Evolutionary conservation across 768 basidiomycete genomes (phyloP).

Genomic region (Gyrodon lividus): DNA sequence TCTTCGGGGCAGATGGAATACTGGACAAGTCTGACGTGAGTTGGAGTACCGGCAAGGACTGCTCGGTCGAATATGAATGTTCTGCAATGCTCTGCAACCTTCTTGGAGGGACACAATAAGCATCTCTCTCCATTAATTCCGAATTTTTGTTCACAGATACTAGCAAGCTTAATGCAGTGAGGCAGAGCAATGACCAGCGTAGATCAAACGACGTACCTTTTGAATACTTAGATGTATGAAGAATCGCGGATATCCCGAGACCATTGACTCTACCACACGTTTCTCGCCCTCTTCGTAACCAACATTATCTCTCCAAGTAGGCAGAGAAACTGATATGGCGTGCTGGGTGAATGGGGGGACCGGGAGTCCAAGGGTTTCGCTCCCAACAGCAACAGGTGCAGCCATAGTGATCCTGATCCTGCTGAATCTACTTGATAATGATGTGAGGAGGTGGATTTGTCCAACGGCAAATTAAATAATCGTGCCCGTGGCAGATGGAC

Average conservation of each 20-base stretch:
- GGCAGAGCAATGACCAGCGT: background rate
- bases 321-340: slow-evolving; percentile 93
- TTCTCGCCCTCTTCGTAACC: slow-evolving; percentile 89
- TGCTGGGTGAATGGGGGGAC: slow-evolving; percentile 75
- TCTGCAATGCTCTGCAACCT: slow-evolving; percentile 72
- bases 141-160: slow-evolving; percentile 76
- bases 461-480: too few relatives aligned
- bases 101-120: slow-evolving; percentile 76
- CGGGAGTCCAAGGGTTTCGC: slow-evolving; percentile 42
- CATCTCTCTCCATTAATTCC: slow-evolving; percentile 67
- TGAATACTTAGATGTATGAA: slow-evolving; percentile 86
- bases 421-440: background rate
- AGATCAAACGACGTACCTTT: slow-evolving; percentile 55
- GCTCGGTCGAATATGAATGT: slow-evolving; percentile 63
- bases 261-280: slow-evolving; percentile 76
- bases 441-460: too few relatives aligned
- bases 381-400: slow-evolving; percentile 5
- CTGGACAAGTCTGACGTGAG: slow-evolving; percentile 60
- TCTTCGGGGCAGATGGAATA: slow-evolving; percentile 69
- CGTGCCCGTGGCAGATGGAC: too few relatives aligned
- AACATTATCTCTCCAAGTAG: slow-evolving; percentile 89
- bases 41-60: slow-evolving; percentile 38
- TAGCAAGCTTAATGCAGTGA: slow-evolving; percentile 58
- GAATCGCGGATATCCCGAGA: slow-evolving; percentile 91
- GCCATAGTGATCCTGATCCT: slow-evolving; percentile 4